phyloP scores from a whole-genome alignment of 108 stramenopile genomes.

The Skeletonema grethae region DNA sequence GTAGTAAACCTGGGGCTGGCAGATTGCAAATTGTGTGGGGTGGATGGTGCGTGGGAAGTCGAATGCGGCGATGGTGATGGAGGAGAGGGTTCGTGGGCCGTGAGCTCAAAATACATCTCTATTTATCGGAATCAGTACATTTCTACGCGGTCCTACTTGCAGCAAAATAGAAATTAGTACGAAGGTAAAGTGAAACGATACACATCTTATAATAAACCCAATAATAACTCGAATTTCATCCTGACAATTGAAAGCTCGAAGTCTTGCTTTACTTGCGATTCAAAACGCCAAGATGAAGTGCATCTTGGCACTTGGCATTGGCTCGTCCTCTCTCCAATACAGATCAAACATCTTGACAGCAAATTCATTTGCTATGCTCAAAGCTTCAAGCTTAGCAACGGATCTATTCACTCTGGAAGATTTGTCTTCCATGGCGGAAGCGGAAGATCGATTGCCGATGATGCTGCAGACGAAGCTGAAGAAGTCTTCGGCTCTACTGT shows the following conservation, averaged over 20 bases:
- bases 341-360: background rate
- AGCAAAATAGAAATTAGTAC: background rate
- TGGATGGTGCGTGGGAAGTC: background rate
- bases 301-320: background rate
- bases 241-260: too few species aligned
- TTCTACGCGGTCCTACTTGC: background rate
- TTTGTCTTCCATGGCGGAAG: background rate
- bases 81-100: background rate
- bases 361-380: background rate
- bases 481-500: background rate
- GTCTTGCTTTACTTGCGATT: background rate
- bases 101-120: background rate
- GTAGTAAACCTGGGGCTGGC: constrained; percentile 45
- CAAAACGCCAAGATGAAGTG: background rate
- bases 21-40: constrained; percentile 34
- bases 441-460: background rate
- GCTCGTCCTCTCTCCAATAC: background rate
- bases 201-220: background rate
- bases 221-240: background rate
- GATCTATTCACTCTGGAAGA: background rate
- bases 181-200: background rate
- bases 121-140: background rate
- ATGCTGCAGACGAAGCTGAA: background rate
- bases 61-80: background rate
- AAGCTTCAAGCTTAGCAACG: background rate